A percentile compares a stretch with the other conserved stretches of the same genome.
Evolutionary conservation across 306 rosid species (phyloP).

Genomic region (Trifolium fragiferum): DNA sequence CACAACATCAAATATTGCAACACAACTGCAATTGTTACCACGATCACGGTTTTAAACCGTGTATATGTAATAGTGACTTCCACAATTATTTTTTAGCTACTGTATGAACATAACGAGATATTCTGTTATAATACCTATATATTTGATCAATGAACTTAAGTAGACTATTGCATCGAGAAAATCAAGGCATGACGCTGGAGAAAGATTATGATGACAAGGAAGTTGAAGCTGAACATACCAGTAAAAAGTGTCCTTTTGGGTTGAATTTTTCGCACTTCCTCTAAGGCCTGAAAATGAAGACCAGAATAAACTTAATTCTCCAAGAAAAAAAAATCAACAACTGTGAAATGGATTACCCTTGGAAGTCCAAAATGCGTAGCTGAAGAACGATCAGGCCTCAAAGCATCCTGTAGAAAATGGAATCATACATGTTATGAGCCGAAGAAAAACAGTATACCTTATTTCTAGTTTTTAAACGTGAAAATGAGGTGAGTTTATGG

Average conservation of each 20-base stretch:
- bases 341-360: conserved; percentile 56
- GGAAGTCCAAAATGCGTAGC: conserved; percentile 96
- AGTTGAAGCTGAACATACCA: conserved; percentile 55
- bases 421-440: conserved; percentile 38
- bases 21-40: neutral
- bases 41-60: neutral
- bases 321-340: conserved; percentile 18
- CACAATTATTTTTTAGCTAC: neutral
- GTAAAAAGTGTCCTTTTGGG: conserved; percentile 90
- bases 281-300: conserved; percentile 69
- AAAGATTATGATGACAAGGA: conserved; percentile 23
- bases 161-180: conserved; percentile 4
- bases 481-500: neutral
- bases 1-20: neutral
- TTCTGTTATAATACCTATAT: conserved; percentile 15
- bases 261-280: conserved; percentile 88
- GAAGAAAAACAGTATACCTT: conserved; percentile 6
- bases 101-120: neutral
- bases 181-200: conserved; percentile 29
- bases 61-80: conserved; percentile 1
- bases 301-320: conserved; percentile 28
- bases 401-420: conserved; percentile 72
- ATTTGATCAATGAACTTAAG: conserved; percentile 24
- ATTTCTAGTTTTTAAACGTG: conserved; percentile 23
- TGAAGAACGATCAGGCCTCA: conserved; percentile 85